A percentile compares a stretch with the other conserved stretches of the same genome.
Conservation (phyloP, 306 rosid genomes). For the Amphicarpaea edgeworthii region DNA sequence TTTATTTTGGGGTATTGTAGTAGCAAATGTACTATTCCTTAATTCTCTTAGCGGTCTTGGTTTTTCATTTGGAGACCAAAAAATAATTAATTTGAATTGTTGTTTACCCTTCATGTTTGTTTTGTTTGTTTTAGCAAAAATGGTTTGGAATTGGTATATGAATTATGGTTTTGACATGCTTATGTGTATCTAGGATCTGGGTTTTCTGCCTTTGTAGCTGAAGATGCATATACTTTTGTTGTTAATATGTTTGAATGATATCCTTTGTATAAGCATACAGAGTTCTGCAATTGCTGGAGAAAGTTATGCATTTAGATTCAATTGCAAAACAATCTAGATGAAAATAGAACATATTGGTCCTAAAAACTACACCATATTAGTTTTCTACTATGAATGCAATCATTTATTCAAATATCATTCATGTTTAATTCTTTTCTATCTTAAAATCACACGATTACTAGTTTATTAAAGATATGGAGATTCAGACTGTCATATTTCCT, state of each 20-base stretch:
- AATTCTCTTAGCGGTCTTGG: too few species aligned
- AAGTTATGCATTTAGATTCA: too few species aligned
- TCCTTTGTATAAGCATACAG: constrained; percentile 90
- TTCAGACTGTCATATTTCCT: background rate
- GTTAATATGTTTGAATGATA: constrained; percentile 94
- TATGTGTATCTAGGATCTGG: constrained; percentile 38
- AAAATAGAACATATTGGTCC: constrained; percentile 2
- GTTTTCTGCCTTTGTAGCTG: constrained; percentile 70
- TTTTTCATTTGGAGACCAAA: constrained; percentile 89
- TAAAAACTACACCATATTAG: background rate
- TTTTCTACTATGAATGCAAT: background rate
- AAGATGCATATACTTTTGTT: constrained; percentile 84
- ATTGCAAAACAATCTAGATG: background rate
- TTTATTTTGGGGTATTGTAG: too few species aligned
- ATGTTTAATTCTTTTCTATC: background rate
- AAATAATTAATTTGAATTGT: constrained; percentile 61
- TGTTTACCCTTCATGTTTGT: constrained; percentile 19
- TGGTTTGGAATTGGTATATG: background rate
- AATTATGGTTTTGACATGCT: constrained; percentile 24
- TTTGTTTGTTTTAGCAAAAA: constrained; percentile 35
- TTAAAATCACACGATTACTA: background rate
- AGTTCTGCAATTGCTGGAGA: constrained; percentile 92
- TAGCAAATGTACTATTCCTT: too few species aligned
- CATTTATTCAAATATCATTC: background rate
- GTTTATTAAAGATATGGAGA: background rate